Evolutionary conservation across 106 monocot species (phyloP), one percentile per base, ranked within the genome.

Genomic region (Agapanthus africanus): DNA sequence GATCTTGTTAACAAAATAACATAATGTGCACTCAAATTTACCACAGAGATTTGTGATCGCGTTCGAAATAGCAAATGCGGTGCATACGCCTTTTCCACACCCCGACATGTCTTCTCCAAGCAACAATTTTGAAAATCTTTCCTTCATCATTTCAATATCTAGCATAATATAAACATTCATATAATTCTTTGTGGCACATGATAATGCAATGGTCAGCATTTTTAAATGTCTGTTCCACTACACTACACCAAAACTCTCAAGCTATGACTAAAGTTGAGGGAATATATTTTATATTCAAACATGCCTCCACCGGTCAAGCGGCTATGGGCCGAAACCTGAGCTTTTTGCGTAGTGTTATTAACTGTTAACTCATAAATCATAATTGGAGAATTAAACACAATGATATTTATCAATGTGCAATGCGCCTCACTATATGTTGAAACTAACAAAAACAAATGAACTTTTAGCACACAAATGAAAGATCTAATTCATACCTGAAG

Each of bases 21-120:
- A n/a, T n/a, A n/a, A 18, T 31, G 3, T 4, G 25, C 30, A 26
- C 31, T 11, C 9, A 70, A 38, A 38, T 13, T 70, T 74, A 95
- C 91, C 95, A 37, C 83, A 97, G 18, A 97, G 95, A 81, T 97
- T 97, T 35, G 95, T 97, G 34, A 97, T 84, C 16, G 95, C 91
- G 79, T 97, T 97, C 6, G 95, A 84, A 59, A 91, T 97, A 7
- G 91, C 83, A 67, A 91, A 46, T 50, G 95, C 95, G 33, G 84
- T 86, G 70, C 86, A 85, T 25, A 89, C 95, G n/a, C 95, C 88
- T 70, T 97, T 89, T 47, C 91, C 95, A 59, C 81, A 81, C 16
- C 91, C 91, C 21, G 91, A 91, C 95, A 91, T 95, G 70, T 95
- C 95, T 79, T 95, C 95, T 65, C 95, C 95, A 41, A 97, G 88